Evolutionary conservation across 345 rosid species (phyloP).

Genomic region (Sonneratia caseolaris): DNA sequence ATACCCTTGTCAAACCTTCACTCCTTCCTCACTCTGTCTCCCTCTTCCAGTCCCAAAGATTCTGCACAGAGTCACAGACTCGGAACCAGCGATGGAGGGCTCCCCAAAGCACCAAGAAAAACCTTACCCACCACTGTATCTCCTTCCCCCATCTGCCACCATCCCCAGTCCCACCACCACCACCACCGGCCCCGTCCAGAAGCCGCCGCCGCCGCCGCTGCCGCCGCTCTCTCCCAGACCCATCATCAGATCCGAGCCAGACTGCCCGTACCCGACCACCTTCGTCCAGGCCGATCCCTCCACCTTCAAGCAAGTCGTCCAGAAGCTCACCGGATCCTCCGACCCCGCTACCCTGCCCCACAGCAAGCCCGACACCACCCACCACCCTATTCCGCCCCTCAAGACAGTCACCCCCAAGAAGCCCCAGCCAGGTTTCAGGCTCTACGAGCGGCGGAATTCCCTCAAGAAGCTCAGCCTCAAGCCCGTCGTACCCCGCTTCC

Average conservation of each 20-base stretch:
- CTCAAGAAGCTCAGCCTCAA: constrained; percentile 29
- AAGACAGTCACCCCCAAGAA: constrained; percentile 5
- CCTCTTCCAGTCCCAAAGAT: neutral
- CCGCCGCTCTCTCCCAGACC: constrained; percentile 30
- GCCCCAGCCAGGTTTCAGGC: neutral
- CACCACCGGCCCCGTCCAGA: neutral
- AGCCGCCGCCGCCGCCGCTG: constrained; percentile 9
- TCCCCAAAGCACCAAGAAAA: neutral
- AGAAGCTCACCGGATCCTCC: constrained; percentile 35
- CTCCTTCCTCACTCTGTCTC: neutral
- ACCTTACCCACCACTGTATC: neutral
- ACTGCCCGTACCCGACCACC: constrained; percentile 30
- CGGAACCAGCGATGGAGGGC: neutral
- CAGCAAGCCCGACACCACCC: neutral
- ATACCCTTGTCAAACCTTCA: neutral
- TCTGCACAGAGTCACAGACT: too few species aligned
- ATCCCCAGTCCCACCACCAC: neutral
- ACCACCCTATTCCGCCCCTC: neutral
- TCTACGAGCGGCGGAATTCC: constrained; percentile 14
- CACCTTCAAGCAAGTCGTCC: constrained; percentile 39
- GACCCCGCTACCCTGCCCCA: constrained; percentile 14
- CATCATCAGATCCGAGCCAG: constrained; percentile 53
- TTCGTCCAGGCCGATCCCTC: constrained; percentile 33
- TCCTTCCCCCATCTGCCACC: neutral
- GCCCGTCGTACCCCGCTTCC: constrained; percentile 7